These are phyloP conservation scores for Elsinoe ampelina DNA, from an alignment of 2,329 filamentous ascomycete species.

Conservation along the genomic window DNA sequence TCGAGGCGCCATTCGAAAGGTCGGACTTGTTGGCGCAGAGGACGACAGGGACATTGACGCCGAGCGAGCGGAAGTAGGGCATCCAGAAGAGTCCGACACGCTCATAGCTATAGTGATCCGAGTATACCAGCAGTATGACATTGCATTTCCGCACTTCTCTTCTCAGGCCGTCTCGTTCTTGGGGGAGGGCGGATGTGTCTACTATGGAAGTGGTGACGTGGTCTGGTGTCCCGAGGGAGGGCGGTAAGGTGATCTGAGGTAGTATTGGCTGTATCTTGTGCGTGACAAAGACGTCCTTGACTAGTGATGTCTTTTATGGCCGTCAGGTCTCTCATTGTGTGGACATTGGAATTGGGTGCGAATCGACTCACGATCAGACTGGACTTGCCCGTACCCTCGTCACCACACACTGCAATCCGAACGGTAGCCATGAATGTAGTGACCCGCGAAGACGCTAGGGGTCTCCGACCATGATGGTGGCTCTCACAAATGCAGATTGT, in stretches of 20 bases:
- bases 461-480: too few species aligned
- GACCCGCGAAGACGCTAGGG: neutral
- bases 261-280: conserved; percentile 92
- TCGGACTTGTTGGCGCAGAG: conserved; percentile 98
- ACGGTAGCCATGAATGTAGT: conserved; percentile 41
- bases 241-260: conserved; percentile 89
- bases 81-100: conserved; percentile 96
- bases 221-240: conserved; percentile 83
- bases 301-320: conserved; percentile 73
- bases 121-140: conserved; percentile 92
- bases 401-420: conserved; percentile 90
- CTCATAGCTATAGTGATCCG: conserved; percentile 98
- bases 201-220: conserved; percentile 97
- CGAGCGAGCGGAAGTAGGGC: conserved; percentile 91
- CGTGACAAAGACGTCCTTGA: conserved; percentile 93
- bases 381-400: conserved; percentile 90
- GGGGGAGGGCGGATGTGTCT: conserved; percentile 89
- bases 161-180: conserved; percentile 80
- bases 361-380: conserved; percentile 41
- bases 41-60: conserved; percentile 97
- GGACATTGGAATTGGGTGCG: neutral
- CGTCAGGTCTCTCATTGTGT: neutral
- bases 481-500: too few species aligned
- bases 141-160: conserved; percentile 96
- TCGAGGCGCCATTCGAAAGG: conserved; percentile 61